Evolutionary conservation across 2,329 filamentous ascomycete genomes (phyloP).

Genomic region (Colletotrichum orbiculare): DNA sequence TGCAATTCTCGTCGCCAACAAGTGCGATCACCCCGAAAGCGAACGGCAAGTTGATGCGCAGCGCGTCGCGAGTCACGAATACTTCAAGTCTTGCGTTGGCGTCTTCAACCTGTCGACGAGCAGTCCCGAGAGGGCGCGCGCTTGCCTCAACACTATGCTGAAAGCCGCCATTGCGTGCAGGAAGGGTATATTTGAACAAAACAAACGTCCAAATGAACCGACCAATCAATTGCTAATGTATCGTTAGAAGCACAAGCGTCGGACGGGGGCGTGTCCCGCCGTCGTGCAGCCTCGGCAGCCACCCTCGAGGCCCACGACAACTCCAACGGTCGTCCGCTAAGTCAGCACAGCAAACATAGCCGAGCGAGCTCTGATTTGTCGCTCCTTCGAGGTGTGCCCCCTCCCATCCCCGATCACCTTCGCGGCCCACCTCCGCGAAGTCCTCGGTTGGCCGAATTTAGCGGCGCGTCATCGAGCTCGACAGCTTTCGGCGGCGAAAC

Average conservation of each 20-base stretch:
- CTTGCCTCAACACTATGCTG: slow-evolving; percentile 81
- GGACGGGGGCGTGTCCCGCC: slow-evolving; percentile 58
- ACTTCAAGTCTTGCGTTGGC: slow-evolving; percentile 76
- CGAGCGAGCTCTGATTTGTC: slow-evolving; percentile 79
- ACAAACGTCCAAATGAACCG: slow-evolving; percentile 4
- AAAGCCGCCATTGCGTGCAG: slow-evolving; percentile 75
- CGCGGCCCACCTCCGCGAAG: slow-evolving; percentile 45
- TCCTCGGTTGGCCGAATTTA: slow-evolving; percentile 59
- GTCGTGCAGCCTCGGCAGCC: slow-evolving; percentile 70
- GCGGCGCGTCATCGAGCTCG: slow-evolving; percentile 43
- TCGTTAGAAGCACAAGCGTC: slow-evolving; percentile 32
- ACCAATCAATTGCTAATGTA: slow-evolving; percentile 30
- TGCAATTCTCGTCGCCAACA: slow-evolving; percentile 85
- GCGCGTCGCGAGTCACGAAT: slow-evolving; percentile 68
- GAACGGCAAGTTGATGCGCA: slow-evolving; percentile 78
- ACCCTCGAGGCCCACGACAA: slow-evolving; percentile 69
- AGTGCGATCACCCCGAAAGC: slow-evolving; percentile 83
- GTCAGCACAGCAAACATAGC: slow-evolving; percentile 73
- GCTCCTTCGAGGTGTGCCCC: slow-evolving; percentile 63
- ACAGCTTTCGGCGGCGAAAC: slow-evolving; percentile 51
- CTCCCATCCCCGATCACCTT: slow-evolving; percentile 56
- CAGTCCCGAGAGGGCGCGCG: slow-evolving; percentile 77
- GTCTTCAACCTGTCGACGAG: slow-evolving; percentile 79
- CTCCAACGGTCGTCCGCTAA: slow-evolving; percentile 62
- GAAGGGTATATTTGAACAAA: slow-evolving; percentile 69